phyloP scores from a whole-genome alignment of 805 yeast genomes.

The Spathaspora passalidarum region DNA sequence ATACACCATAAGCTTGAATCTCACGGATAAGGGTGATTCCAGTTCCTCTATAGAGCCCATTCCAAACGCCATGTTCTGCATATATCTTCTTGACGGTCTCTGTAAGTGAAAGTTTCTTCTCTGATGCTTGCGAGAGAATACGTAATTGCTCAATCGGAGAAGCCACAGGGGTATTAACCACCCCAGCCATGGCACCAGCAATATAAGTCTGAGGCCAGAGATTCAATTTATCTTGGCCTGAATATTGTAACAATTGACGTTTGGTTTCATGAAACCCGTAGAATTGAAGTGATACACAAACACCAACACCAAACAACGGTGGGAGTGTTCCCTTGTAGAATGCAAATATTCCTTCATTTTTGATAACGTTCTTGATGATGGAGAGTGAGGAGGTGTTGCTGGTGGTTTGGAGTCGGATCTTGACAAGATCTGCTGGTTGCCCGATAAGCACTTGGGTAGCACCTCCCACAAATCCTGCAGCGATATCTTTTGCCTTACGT shows the following conservation, averaged over 20 bases:
- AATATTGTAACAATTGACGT: constrained; percentile 45
- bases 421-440: constrained; percentile 46
- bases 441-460: constrained; percentile 47
- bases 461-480: constrained; percentile 46
- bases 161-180: constrained; percentile 61
- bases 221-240: constrained; percentile 31
- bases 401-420: constrained; percentile 40
- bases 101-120: constrained; percentile 16
- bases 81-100: constrained; percentile 44
- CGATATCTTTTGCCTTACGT: constrained; percentile 39
- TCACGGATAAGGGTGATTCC: constrained; percentile 56
- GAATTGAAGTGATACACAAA: constrained; percentile 66
- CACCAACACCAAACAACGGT: constrained; percentile 48
- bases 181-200: constrained; percentile 65
- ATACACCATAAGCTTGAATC: constrained; percentile 71
- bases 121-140: constrained; percentile 55
- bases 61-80: constrained; percentile 35
- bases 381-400: constrained; percentile 26
- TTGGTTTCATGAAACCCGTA: constrained; percentile 70
- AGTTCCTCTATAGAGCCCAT: constrained; percentile 56
- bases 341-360: constrained; percentile 41
- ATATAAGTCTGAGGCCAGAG: constrained; percentile 56
- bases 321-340: constrained; percentile 46
- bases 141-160: constrained; percentile 67
- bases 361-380: constrained; percentile 33